Percentiles rank a stretch among this genome's conserved stretches.
Conservation (phyloP, 176 grass and related monocot genomes). For the Oryza glaberrima region DNA sequence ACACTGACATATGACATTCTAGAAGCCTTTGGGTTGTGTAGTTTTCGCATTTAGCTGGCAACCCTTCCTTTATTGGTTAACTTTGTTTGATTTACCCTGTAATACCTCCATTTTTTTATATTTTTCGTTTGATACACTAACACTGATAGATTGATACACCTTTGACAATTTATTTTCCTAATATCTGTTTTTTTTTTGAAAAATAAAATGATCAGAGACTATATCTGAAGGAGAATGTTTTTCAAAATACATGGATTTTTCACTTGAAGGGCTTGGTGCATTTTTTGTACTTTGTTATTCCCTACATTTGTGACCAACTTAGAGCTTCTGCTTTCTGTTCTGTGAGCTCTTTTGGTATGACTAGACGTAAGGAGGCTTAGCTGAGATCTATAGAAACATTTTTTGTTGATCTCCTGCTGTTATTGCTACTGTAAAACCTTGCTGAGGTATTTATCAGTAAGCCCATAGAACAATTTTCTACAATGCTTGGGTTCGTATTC, state of each 20-base stretch:
- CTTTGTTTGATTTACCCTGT: background rate
- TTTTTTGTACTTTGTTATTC: background rate
- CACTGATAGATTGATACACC: background rate
- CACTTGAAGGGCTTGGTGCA: background rate
- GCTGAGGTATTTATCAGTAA: background rate
- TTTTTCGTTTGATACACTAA: background rate
- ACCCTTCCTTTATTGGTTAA: background rate
- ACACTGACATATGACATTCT: too few relatives aligned
- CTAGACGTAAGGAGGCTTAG: background rate
- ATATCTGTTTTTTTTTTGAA: background rate
- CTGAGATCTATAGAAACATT: background rate
- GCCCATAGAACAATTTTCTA: background rate
- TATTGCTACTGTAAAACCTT: background rate
- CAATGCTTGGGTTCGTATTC: background rate
- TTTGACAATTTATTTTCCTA: background rate
- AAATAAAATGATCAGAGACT: background rate
- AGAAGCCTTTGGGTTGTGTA: background rate
- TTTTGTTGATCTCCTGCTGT: background rate
- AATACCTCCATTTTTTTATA: background rate
- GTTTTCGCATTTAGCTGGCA: background rate
- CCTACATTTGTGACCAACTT: too few relatives aligned
- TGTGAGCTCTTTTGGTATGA: background rate
- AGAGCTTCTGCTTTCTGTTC: background rate
- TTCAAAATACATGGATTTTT: background rate
- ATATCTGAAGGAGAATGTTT: too few relatives aligned